Percentiles rank a stretch among this genome's conserved stretches.
These are phyloP conservation scores for Erysimum cheiri DNA, from an alignment of 441 rosid species.

Conservation along the genomic window DNA sequence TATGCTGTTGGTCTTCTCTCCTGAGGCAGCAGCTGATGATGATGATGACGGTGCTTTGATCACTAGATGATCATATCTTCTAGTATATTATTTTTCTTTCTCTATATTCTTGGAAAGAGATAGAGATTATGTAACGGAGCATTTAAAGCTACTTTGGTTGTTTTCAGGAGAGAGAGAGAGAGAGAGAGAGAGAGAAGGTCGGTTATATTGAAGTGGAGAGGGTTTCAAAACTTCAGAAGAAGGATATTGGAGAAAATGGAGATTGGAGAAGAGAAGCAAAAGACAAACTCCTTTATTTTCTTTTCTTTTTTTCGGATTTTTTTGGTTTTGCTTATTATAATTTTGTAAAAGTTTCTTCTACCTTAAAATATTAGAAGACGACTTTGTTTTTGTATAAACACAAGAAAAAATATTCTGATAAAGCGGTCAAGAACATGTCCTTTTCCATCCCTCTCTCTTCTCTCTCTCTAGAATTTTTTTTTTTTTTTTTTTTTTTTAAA, in stretches of 20 bases:
- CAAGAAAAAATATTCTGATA: conserved; percentile 48
- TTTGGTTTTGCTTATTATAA: conserved; percentile 3
- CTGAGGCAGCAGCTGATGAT: conserved; percentile 39
- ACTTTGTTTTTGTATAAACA: conserved; percentile 40
- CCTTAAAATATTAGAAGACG: conserved; percentile 47
- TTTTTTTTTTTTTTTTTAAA: no score
- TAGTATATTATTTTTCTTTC: conserved; percentile 31
- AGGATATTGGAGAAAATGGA: conserved; percentile 35
- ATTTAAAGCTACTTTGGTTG: conserved; percentile 43
- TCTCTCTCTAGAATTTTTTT: conserved; percentile 37
- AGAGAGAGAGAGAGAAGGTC: conserved; percentile 40
- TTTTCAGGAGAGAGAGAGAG: conserved; percentile 13
- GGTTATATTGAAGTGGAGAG: conserved; percentile 42
- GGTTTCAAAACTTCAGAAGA: conserved; percentile 28
- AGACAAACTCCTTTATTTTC: conserved; percentile 46
- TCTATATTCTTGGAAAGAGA: conserved; percentile 45
- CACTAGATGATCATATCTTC: conserved; percentile 23
- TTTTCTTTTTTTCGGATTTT: background rate
- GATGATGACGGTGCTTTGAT: conserved; percentile 40
- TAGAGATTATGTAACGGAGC: conserved; percentile 46
- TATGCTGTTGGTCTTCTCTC: conserved; percentile 29
- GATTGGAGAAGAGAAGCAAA: conserved; percentile 48
- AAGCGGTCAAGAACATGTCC: conserved; percentile 57
- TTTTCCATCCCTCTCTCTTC: conserved; percentile 37
- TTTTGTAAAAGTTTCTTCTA: conserved; percentile 38